Conservation (phyloP, 257 asterid genomes). For the Capsicum chinense region DNA sequence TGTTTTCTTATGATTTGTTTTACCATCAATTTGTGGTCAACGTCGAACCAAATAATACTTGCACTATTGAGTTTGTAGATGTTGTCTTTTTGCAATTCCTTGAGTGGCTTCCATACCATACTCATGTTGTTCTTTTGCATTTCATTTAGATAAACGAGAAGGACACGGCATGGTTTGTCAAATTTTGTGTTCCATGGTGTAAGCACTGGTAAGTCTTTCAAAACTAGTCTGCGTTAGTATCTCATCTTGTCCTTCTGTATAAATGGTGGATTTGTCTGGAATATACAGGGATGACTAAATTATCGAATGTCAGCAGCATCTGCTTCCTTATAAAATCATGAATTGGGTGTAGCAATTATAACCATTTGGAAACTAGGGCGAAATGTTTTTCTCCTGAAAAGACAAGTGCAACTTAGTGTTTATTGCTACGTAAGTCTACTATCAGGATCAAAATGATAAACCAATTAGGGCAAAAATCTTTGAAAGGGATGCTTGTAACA, state of each 20-base stretch:
- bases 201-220: conserved; percentile 85
- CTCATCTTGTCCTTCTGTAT: conserved; percentile 17
- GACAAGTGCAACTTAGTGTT: background rate
- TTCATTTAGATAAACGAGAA: conserved; percentile 83
- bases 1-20: background rate
- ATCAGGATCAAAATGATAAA: background rate
- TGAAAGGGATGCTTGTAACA: conserved; percentile 12
- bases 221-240: background rate
- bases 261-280: background rate
- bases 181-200: conserved; percentile 99
- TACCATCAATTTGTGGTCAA: conserved; percentile 4
- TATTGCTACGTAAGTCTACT: background rate
- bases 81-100: conserved; percentile 5
- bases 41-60: background rate
- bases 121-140: conserved; percentile 18
- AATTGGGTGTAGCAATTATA: background rate
- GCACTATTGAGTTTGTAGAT: background rate
- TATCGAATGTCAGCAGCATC: conserved; percentile 3
- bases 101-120: background rate
- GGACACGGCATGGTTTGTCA: conserved; percentile 94
- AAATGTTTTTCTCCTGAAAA: conserved; percentile 2
- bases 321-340: background rate
- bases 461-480: background rate
- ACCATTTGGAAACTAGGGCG: background rate
- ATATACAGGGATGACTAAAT: conserved; percentile 23